A percentile compares a stretch with the other conserved stretches of the same genome.
phyloP scores from a whole-genome alignment of 139 green algal species.

The Eudorina sp. region DNA sequence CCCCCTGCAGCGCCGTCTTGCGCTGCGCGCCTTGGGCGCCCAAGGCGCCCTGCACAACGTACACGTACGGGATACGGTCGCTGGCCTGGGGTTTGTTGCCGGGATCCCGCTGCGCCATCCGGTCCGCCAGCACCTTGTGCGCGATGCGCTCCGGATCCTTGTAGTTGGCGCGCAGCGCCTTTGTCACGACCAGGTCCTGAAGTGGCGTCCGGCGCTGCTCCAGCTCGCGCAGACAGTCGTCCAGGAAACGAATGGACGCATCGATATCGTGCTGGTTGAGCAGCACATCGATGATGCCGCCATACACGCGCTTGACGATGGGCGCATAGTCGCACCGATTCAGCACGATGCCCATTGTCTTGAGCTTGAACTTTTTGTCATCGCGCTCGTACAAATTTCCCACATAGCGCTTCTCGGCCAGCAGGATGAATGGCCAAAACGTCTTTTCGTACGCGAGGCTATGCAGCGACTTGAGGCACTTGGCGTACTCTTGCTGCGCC shows the following conservation, averaged over 20 bases:
- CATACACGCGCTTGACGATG: constrained; percentile 50
- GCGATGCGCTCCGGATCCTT: constrained; percentile 47
- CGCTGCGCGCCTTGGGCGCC: too few species aligned
- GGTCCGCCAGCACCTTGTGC: constrained; percentile 48
- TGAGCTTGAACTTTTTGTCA: constrained; percentile 23
- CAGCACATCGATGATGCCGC: constrained; percentile 44
- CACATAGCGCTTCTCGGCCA: constrained; percentile 54
- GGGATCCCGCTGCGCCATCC: constrained; percentile 45
- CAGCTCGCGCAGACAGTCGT: not conserved
- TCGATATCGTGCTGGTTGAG: not conserved
- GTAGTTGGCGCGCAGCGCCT: constrained; percentile 42
- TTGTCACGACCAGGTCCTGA: constrained; percentile 31
- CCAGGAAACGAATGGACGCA: not conserved
- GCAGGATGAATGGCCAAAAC: constrained; percentile 43
- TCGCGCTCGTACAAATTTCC: constrained; percentile 49
- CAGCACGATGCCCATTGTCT: constrained; percentile 46
- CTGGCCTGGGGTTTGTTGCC: constrained; percentile 49
- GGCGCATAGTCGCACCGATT: constrained; percentile 44
- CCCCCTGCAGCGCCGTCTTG: constrained; percentile 45
- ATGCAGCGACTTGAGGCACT: constrained; percentile 32
- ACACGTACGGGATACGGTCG: constrained; percentile 50
- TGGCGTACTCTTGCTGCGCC: not conserved
- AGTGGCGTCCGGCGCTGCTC: not conserved
- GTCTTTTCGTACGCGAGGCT: constrained; percentile 56
- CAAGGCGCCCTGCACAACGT: not conserved